These are phyloP conservation scores for Pseudozyma flocculosa DNA, from an alignment of 1,284 basidiomycete species.

Conservation along the genomic window DNA sequence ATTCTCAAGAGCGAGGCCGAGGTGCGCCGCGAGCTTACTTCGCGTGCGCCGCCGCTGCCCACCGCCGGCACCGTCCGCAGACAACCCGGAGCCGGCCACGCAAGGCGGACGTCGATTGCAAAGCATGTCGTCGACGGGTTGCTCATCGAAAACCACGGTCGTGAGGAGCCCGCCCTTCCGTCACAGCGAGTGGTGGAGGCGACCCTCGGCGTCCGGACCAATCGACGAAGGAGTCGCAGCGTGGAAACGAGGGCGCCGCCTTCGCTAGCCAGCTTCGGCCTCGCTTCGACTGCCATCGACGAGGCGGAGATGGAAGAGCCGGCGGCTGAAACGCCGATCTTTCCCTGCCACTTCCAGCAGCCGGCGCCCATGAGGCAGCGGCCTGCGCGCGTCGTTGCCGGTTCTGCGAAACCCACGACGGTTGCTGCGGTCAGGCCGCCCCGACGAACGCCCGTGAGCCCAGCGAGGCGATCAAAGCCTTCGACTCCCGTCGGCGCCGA, in stretches of 20 bases:
- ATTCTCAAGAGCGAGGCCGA: constrained; percentile 16
- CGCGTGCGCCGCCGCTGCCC: background rate
- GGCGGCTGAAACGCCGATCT: no score
- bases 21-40: constrained; percentile 2
- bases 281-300: background rate
- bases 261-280: constrained; percentile 11
- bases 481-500: no score
- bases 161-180: constrained; percentile 39
- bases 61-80: no score
- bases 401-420: no score
- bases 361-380: no score
- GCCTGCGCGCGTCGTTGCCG: no score
- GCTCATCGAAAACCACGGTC: constrained; percentile 27
- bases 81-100: background rate
- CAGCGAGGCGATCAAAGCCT: background rate
- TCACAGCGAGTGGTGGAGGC: background rate
- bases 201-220: constrained; percentile 4
- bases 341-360: no score
- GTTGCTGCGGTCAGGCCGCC: no score
- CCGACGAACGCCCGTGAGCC: no score
- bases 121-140: constrained; percentile 32
- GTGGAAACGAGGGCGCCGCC: constrained; percentile 18
- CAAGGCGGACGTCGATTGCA: constrained; percentile 34
- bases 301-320: background rate
- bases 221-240: constrained; percentile 32